Evolutionary conservation across 495 filamentous ascomycete genomes (phyloP), one percentile per base, ranked within the genome.

Genomic region (Penicillium pulvis): DNA sequence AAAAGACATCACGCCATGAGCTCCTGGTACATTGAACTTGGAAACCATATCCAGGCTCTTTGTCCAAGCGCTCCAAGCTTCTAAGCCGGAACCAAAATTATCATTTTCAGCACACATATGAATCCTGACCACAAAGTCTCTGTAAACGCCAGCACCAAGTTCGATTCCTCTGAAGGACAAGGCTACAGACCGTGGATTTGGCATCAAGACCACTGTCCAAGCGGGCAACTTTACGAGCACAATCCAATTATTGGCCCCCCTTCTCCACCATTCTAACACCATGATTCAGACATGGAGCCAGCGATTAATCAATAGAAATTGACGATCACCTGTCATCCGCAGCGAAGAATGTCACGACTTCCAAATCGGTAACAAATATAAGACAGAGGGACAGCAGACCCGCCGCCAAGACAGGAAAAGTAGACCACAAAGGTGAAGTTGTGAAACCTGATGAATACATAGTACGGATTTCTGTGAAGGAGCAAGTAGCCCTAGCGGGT

Each of bases 401-500:
- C 23, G 26, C 33, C 7, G 31, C 50, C 50, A 39, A 41, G 50
- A 41, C 33, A 39, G 4, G n/a, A 47, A 28, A 31, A 41, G 19
- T 17, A n/a, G 41, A 8, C 6, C 30, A 30, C 50, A 16, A 53
- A 28, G 51, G 49, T 9, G 35, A 59, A 36, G 12, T 1, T 53
- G 8, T 51, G 54, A 60, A 56, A 55, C 51, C 55, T 46, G 44
- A n/a, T 50, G 42, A 26, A 45, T 47, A 54, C 7, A 50, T 11
- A 30, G 12, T 46, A 41, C 16, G 16, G 39, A 41, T 10, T 39
- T 56, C 19, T 33, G 50, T n/a, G 42, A 59, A 62, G 59, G 59
- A 57, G 53, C 33, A 9, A 17, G 28, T 56, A 61, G 51, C 53
- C 62, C 57, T 59, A 58, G 50, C 16, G 46, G 54, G 46, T 20